Evolutionary conservation across 495 filamentous ascomycete species (phyloP), one percentile per base, ranked within the genome.

Genomic region (Immersiella caudata): DNA sequence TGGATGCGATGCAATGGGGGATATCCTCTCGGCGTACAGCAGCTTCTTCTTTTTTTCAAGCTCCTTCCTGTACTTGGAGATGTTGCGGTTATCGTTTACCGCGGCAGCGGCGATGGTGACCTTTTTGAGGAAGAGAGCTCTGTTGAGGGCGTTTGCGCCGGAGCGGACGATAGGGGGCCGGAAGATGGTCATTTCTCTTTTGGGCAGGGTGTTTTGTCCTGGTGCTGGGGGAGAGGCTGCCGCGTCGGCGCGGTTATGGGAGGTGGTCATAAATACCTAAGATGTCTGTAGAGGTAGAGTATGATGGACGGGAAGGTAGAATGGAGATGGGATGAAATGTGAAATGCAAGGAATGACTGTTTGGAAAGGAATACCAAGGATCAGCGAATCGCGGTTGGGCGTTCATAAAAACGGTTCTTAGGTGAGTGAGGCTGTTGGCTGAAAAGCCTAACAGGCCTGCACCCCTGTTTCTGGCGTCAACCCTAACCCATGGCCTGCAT

Each of bases 101-200:
- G 87, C 84, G 11, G 93, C 95, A n/a, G 93, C 94, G 18, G 92
- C 84, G 24, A 94, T 76, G 18, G 89, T 86, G 49, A 97, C 73
- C 0, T 81, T 89, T 73, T 89, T 93, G 33, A 83, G 79, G 79
- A 98, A 98, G 71, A 94, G 89, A 18, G 90, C 83, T 29, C 93
- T 88, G 79, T 99, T 94, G 26, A 99, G 87, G 20, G 90, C 87
- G 50, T 73, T 77, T n/a, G 79, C 73, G 55, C 80, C 82, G 18
- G 78, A 73, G 72, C 92, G 92, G 73, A 94, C 89, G 46, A 94
- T 79, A 25, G 94, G 96, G 11, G 94, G 92, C 50, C 89, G 87
- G 78, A 97, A 90, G 50, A 76, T 74, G 68, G 60, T 74, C 81
- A 81, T 81, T 55, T 58, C 57, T 60, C 36, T 21, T 62, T 46